Base-by-base conservation (phyloP, 495 filamentous ascomycete genomes). In the Chaetomium fimeti region DNA sequence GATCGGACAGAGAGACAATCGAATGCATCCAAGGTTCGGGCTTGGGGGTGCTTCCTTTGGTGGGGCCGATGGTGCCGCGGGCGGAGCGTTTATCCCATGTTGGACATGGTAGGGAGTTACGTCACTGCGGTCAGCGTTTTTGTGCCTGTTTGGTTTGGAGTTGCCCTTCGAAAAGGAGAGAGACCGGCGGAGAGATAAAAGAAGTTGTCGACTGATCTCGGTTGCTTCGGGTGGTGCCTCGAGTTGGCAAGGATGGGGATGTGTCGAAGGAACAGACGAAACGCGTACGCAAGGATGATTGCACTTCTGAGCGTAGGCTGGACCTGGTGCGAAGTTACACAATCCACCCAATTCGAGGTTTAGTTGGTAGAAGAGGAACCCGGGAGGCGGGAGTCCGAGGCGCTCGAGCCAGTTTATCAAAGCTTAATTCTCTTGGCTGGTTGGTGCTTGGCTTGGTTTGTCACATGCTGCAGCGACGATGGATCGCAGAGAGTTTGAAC, bases 401-500 rank as follows among this genome's bases (percentile, higher is more conserved):
- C 25, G 36, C 24, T 47, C 49, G 24, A 32, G 24, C 49, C 24
- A 45, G 28, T 3, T 36, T 24, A 53, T 20, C 49, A 55, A 62
- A 56, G 60, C 60, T 62, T 62, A 15, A 24, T 54, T 62, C 2
- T 48, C 60, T 55, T 62, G 25, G 49, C 36, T 54, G 49, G 7
- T 12, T 54, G 49, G 7, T 12, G 29, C 38, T 48, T 55, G 51
- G 60, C 51, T 42, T 55, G 24, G 47, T 32, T 15, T 0, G 25
- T 52, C 47, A 28, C 58, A 36, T 42, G 29, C 48, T 25, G 40
- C 25, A 32, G 13, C 18, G 43, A 7, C 3, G 43, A 7, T 7
- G 43, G 43, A 47, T 3, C 2, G 43, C 40, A 43, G 11, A 43
- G 11, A 43, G 13, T 18, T 18, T 43, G 40, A 13, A 43, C 40